Evolutionary conservation across 2,329 filamentous ascomycete genomes (phyloP), one percentile per base, ranked within the genome.

Genomic region (Lachnellula hyalina): DNA sequence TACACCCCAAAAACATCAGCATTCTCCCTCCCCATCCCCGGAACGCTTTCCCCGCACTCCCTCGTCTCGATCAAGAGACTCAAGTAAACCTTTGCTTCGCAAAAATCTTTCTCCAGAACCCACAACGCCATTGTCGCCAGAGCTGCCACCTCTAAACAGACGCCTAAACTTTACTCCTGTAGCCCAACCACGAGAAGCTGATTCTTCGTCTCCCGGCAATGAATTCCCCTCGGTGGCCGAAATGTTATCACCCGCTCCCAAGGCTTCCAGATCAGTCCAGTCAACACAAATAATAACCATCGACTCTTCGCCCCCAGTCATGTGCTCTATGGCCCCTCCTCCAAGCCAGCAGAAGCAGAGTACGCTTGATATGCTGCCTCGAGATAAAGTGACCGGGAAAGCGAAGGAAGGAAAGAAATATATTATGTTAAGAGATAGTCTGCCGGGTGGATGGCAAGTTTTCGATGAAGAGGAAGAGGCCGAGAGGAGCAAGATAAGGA

Each of bases 361-460:
- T 23, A 44, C 41, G 19, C 41, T 44, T 21, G 19, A 44, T 23
- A 14, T 19, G n/a, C 19, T 32, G 36, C 23, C 25, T 3, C 14
- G 14, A 25, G n/a, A 25, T 17, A 44, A 44, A 44, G 41, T 44
- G 21, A 21, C 5, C 2, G 19, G n/a, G 6, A 47, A 35, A 25
- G 38, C 38, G 38, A 61, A 54, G 28, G 51, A 57, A 21, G 32
- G 17, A 8, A 65, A 65, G 45, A 60, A 65, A 45, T 66, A 59
- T 42, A 64, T 69, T 6, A 56, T 67, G 34, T 55, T 65, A 4
- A 59, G 71, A n/a, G 66, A 71, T 12, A 70, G 67, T 56, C 57
- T 72, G 25, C 67, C 66, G 5, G 71, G 71, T 2, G 63, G 65
- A 2, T 72, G 69, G 67, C 68, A 65, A 53, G 62, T 65, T 52